These are phyloP conservation scores for Hymenotorrendiella dingleyae DNA, from an alignment of 2,329 filamentous ascomycete genomes.

Conservation along the genomic window DNA sequence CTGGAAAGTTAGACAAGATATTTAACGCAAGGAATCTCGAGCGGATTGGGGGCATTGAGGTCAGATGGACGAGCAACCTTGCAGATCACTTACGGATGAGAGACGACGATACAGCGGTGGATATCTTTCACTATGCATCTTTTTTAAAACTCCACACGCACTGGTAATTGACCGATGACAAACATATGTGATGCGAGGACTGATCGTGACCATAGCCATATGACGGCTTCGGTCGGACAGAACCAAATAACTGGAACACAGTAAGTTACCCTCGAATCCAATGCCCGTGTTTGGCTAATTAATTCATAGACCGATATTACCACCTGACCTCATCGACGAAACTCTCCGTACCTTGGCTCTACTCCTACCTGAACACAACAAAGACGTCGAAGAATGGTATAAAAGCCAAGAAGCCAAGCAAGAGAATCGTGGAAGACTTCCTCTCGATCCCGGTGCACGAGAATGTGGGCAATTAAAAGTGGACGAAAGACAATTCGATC, in stretches of 20 bases:
- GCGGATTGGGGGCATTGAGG: slow-evolving; percentile 33
- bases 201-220: no score
- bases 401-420: slow-evolving; percentile 9
- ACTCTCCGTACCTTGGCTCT: slow-evolving; percentile 34
- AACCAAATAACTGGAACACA: no score
- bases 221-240: no score
- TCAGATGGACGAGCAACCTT: slow-evolving; percentile 36
- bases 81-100: slow-evolving; percentile 36
- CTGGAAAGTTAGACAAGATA: slow-evolving; percentile 16
- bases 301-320: slow-evolving; percentile 27
- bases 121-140: slow-evolving; percentile 37
- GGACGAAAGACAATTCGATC: slow-evolving; percentile 32
- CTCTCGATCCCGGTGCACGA: slow-evolving; percentile 28
- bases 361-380: slow-evolving; percentile 31
- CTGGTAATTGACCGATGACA: no score
- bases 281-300: no score
- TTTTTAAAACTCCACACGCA: slow-evolving; percentile 32
- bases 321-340: slow-evolving; percentile 31
- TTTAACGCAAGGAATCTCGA: slow-evolving; percentile 25
- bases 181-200: no score
- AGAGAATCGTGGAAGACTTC: no score
- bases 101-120: slow-evolving; percentile 34
- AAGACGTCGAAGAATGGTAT: slow-evolving; percentile 21
- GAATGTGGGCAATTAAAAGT: slow-evolving; percentile 29
- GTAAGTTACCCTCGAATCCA: slow-evolving; percentile 5